Conservation (phyloP, 2,329 filamentous ascomycete genomes). For the Ophidiomyces ophidiicola region DNA sequence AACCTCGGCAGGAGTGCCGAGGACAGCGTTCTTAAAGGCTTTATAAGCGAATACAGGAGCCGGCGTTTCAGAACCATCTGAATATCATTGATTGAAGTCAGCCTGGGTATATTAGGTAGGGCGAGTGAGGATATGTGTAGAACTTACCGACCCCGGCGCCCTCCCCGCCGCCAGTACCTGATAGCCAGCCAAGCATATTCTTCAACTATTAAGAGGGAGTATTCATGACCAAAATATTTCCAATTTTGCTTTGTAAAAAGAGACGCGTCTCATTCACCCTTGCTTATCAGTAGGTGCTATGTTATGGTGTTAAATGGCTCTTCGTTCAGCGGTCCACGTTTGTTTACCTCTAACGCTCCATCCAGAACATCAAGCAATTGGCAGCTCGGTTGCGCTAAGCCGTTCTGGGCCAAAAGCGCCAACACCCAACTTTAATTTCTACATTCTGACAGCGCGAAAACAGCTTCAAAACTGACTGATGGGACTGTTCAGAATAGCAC, state of each 20-base stretch:
- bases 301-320: slow-evolving; percentile 6
- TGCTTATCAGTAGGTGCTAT: slow-evolving; percentile 4
- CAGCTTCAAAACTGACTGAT: too few species aligned
- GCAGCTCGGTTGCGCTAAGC: slow-evolving; percentile 9
- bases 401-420: slow-evolving; percentile 4
- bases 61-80: slow-evolving; percentile 51
- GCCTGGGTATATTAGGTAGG: slow-evolving; percentile 40
- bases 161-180: slow-evolving; percentile 21
- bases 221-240: not conserved
- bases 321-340: slow-evolving; percentile 11
- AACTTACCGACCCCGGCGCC: slow-evolving; percentile 5
- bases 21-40: slow-evolving; percentile 46
- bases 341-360: slow-evolving; percentile 9
- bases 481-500: too few species aligned
- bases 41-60: slow-evolving; percentile 55
- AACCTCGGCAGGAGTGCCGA: slow-evolving; percentile 47
- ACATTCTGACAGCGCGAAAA: not conserved
- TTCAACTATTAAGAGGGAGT: not conserved
- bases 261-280: slow-evolving; percentile 6
- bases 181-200: slow-evolving; percentile 27
- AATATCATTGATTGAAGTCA: too few species aligned
- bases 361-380: slow-evolving; percentile 1
- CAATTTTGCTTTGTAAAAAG: not conserved
- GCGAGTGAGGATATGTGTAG: not conserved
- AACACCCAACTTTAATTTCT: slow-evolving; percentile 3